These are phyloP conservation scores for Syzygium aqueum DNA, from an alignment of 345 rosid genomes.

Conservation along the genomic window DNA sequence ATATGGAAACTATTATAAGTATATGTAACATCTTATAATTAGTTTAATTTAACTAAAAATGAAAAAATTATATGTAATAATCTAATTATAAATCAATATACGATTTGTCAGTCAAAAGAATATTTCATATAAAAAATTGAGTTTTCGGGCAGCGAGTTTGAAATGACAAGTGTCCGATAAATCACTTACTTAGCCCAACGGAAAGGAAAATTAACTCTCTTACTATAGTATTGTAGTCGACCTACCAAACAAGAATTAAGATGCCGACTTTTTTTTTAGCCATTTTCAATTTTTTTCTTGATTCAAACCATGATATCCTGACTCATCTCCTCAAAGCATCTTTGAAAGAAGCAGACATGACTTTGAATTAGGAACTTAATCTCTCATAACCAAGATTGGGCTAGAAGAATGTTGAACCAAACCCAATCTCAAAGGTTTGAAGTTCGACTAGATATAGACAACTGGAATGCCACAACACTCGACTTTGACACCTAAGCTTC, in stretches of 20 bases:
- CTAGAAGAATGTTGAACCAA: neutral
- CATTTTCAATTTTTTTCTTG: no score
- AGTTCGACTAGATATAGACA: neutral
- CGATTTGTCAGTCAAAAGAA: neutral
- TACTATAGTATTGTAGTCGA: no score
- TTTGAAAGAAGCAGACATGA: neutral
- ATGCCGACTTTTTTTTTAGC: no score
- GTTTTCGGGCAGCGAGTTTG: neutral
- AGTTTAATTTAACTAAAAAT: no score
- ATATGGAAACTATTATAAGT: neutral
- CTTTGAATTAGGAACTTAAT: neutral
- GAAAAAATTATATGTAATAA: neutral
- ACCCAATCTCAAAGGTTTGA: neutral
- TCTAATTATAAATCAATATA: neutral
- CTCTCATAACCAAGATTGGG: neutral
- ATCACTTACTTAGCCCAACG: neutral
- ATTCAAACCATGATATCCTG: neutral
- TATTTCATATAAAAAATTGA: neutral
- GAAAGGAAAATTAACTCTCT: no score
- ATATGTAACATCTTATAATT: neutral
- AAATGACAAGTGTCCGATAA: neutral
- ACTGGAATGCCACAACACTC: neutral
- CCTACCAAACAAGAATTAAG: no score
- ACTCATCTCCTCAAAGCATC: neutral
- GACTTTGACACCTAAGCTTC: neutral